Evolutionary conservation across 169 alveolate species (phyloP).

Genomic region (Cryptosporidium felis): DNA sequence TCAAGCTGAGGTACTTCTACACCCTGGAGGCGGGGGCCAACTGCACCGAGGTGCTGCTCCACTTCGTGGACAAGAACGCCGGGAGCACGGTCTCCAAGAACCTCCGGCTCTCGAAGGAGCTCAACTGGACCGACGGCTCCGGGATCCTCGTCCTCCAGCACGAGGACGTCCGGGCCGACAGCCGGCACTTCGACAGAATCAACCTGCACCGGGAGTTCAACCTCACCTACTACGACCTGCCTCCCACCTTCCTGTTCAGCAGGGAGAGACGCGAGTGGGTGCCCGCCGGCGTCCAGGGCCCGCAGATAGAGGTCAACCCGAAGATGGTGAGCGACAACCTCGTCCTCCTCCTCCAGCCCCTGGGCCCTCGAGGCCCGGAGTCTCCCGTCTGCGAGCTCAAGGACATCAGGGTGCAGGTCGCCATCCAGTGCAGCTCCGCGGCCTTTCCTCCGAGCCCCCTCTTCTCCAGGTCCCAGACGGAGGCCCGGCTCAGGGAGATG

Average conservation of each 20-base stretch:
- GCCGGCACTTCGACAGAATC: background rate
- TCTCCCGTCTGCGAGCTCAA: constrained; percentile 7
- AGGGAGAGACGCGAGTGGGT: constrained; percentile 15
- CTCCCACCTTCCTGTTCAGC: constrained; percentile 16
- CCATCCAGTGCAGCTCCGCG: constrained; percentile 3
- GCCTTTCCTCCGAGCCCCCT: constrained; percentile 13
- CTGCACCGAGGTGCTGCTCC: background rate
- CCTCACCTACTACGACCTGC: constrained; percentile 9
- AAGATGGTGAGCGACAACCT: background rate
- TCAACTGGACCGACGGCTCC: background rate
- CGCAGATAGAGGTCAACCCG: constrained; percentile 4
- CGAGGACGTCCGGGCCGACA: constrained; percentile 5
- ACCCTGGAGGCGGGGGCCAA: background rate
- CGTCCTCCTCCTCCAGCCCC: constrained; percentile 1
- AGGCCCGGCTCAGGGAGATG: background rate
- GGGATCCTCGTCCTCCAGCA: background rate
- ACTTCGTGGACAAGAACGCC: constrained; percentile 39
- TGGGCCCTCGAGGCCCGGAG: background rate
- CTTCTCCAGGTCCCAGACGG: background rate
- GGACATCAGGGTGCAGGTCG: background rate
- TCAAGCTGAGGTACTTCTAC: constrained; percentile 13
- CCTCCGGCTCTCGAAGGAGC: background rate
- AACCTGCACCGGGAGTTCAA: constrained; percentile 45
- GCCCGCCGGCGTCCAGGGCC: background rate
- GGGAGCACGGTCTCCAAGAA: constrained; percentile 30